Base-by-base conservation (phyloP, 129 eudicot species). In the Apium graveolens region DNA sequence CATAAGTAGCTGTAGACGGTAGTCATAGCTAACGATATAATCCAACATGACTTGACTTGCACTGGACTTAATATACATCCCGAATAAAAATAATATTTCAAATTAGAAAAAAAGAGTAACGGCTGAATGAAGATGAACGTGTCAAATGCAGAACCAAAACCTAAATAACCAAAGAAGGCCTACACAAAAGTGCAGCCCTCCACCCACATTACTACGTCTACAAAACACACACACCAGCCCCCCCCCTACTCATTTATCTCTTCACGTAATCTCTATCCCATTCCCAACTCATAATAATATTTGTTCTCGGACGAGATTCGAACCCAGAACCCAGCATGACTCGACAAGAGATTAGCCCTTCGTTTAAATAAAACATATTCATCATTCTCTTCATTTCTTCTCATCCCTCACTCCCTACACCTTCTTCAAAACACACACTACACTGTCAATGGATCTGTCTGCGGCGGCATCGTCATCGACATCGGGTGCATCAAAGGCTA, bases 381-480 rank as follows among this genome's bases (percentile, higher is more conserved):
- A 0, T 11, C 48, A 70, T 35, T 1, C 21, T 31, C 38, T 69
- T 18, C 27, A 71, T 9, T 6, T 12, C 74, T 20, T 6, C 37
- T 20, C 75, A 24, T 37, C 21, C 17, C 2, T 71, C 26, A 20
- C 46, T 71, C 76, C 27, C 49, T 18, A 1, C 27, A 18, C 38
- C 27, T 26, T 3, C 20, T 7, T 13, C 38, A 41, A 37, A 42
- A 17, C 27, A 18, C n/a, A 18, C 4, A 39, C 38, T 3, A 69
- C 2, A 44, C 68, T 14, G 72, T 41, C 4, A 3, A 35, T 68
- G 41, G 75, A 21, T 24, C 45, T 65, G 9, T 35, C 66, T 4
- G 43, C 68, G 44, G 44, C 78, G 31, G 69, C 78, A 5, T 49
- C 78, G 13, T 75, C 68, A 32, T 48, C 78, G 78, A 48, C 66